These are phyloP conservation scores for Phytophthora podocarpi DNA, from an alignment of 352 stramenopile species.

Conservation along the genomic window DNA sequence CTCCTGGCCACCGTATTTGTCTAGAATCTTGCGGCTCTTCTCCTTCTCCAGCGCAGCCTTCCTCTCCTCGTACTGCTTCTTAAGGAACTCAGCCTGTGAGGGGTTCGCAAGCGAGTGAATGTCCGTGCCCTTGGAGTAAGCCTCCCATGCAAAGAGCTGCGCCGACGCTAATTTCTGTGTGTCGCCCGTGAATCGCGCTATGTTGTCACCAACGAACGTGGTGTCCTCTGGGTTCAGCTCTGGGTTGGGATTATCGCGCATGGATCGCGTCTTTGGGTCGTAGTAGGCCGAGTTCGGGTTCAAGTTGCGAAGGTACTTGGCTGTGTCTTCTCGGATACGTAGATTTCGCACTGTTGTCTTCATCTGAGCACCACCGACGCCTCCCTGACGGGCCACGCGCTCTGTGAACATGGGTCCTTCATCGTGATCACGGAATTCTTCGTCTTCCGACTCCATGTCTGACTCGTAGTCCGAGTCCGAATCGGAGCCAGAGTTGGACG, in stretches of 20 bases:
- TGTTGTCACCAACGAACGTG: conserved; percentile 97
- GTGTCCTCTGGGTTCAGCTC: conserved; percentile 93
- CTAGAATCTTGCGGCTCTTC: conserved; percentile 82
- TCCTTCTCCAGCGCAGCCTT: conserved; percentile 74
- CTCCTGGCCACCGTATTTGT: conserved; percentile 96
- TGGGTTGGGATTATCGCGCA: conserved; percentile 98
- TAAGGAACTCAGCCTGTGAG: conserved; percentile 95
- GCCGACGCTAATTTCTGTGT: conserved; percentile 93
- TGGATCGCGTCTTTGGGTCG: conserved; percentile 98
- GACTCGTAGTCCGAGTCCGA: conserved; percentile 92
- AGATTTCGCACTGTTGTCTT: conserved; percentile 98
- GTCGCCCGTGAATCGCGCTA: conserved; percentile 92
- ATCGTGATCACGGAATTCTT: conserved; percentile 93
- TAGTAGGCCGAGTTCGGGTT: conserved; percentile 99
- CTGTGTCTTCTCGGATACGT: conserved; percentile 98
- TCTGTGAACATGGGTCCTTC: conserved; percentile 94
- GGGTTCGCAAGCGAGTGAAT: conserved; percentile 97
- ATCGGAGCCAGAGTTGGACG: conserved; percentile 67
- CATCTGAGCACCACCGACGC: conserved; percentile 98
- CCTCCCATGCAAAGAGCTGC: conserved; percentile 97
- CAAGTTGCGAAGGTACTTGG: conserved; percentile 99
- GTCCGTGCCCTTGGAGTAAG: conserved; percentile 90
- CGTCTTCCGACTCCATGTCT: conserved; percentile 88
- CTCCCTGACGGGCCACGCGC: conserved; percentile 94
- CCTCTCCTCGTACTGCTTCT: conserved; percentile 92